Evolutionary conservation across 2,329 filamentous ascomycete species (phyloP).

Genomic region (Davidsoniella virescens): DNA sequence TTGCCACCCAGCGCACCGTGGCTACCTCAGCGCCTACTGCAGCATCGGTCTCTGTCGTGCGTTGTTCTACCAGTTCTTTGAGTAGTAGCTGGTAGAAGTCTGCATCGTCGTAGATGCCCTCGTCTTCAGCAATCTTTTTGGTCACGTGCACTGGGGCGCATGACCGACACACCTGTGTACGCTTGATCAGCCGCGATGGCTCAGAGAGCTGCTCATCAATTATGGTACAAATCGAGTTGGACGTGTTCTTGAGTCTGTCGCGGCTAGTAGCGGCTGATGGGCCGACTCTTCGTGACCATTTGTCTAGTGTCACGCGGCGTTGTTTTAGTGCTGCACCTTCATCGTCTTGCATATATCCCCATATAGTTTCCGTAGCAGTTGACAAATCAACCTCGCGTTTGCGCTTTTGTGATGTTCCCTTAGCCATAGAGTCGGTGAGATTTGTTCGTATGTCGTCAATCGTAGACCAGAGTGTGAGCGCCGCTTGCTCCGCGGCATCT

Average conservation of each 20-base stretch:
- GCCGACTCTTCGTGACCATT: conserved; percentile 69
- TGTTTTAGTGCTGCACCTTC: conserved; percentile 44
- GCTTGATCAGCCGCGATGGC: conserved; percentile 50
- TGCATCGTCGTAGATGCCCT: conserved; percentile 72
- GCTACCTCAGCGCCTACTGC: conserved; percentile 37
- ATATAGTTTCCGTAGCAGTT: conserved; percentile 50
- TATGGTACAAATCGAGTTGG: conserved; percentile 44
- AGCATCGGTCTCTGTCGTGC: conserved; percentile 50
- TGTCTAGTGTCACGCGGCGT: conserved; percentile 61
- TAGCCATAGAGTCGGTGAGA: conserved; percentile 23
- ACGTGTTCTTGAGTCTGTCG: conserved; percentile 20
- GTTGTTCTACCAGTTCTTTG: conserved; percentile 83
- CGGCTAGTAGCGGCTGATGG: conserved; percentile 22
- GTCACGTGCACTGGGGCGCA: conserved; percentile 57
- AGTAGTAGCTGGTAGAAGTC: conserved; percentile 89
- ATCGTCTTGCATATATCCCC: conserved; percentile 50
- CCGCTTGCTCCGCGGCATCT: conserved; percentile 69
- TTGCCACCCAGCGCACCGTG: conserved; percentile 49
- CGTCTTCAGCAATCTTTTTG: conserved; percentile 39
- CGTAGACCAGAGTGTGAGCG: conserved; percentile 69
- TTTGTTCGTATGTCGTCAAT: conserved; percentile 47
- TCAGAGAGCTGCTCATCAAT: conserved; percentile 53
- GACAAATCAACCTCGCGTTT: conserved; percentile 37
- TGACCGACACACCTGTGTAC: conserved; percentile 55
- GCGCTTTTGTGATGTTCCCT: conserved; percentile 40